A percentile compares a stretch with the other conserved stretches of the same genome.
phyloP scores from a whole-genome alignment of 169 alveolate genomes.

The Toxoplasma gondii region DNA sequence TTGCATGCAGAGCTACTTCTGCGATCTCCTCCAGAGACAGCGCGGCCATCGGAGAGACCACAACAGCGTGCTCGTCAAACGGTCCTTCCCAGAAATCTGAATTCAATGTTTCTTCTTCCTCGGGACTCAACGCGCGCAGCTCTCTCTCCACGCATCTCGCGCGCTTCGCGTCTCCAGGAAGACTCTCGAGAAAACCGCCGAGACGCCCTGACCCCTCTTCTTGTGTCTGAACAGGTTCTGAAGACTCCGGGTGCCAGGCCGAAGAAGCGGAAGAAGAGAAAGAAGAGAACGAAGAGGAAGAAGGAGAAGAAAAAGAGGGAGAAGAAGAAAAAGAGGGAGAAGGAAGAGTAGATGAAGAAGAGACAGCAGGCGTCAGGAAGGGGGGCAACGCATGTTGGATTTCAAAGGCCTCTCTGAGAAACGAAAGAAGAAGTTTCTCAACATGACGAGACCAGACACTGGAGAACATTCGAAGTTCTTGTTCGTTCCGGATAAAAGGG shows the following conservation, averaged over 20 bases:
- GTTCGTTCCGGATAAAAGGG: not conserved
- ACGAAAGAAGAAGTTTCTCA: not conserved
- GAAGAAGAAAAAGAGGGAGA: not conserved
- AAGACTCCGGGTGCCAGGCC: not conserved
- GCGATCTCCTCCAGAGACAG: not conserved
- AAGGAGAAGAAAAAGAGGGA: not conserved
- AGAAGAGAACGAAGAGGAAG: not conserved
- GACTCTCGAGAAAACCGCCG: not conserved
- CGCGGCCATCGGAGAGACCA: not conserved
- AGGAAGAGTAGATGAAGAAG: not conserved
- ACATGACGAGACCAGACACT: not conserved
- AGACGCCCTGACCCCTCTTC: not conserved
- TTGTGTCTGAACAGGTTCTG: too few species aligned
- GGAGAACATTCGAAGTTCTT: not conserved
- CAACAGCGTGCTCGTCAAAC: not conserved
- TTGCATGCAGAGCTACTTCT: not conserved
- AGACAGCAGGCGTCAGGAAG: not conserved
- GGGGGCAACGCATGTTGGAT: not conserved
- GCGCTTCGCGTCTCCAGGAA: not conserved
- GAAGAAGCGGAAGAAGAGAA: not conserved
- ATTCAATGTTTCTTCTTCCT: not conserved
- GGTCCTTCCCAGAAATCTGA: not conserved
- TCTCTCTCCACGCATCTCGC: not conserved
- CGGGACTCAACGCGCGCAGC: not conserved
- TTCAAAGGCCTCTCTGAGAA: not conserved